phyloP scores from a whole-genome alignment of 495 filamentous ascomycete species.

The Annulohypoxylon maeteangense region DNA sequence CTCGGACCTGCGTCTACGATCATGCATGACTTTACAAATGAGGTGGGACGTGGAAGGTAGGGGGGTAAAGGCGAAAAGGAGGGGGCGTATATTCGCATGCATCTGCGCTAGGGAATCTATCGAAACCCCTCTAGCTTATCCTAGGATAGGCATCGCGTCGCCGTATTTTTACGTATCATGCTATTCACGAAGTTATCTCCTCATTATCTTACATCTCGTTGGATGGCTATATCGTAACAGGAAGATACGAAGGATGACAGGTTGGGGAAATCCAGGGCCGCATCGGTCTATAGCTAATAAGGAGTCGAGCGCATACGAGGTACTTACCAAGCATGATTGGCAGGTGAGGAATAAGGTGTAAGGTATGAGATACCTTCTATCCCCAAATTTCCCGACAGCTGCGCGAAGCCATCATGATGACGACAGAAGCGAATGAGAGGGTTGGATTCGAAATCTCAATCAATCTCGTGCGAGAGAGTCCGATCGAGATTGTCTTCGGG shows the following conservation, averaged over 20 bases:
- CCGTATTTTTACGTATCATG: constrained; percentile 19
- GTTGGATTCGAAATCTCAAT: constrained; percentile 40
- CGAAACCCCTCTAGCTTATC: constrained; percentile 42
- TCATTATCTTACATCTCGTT: constrained; percentile 10
- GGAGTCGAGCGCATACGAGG: constrained; percentile 13
- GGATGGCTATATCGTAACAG: constrained; percentile 5
- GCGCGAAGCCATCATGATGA: constrained; percentile 33
- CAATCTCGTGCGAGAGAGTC: constrained; percentile 30
- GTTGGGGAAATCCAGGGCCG: neutral
- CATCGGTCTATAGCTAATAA: constrained; percentile 7
- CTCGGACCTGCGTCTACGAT: constrained; percentile 46
- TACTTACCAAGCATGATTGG: constrained; percentile 12
- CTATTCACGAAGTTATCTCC: constrained; percentile 1
- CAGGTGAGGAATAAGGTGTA: constrained; percentile 12
- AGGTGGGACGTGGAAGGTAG: constrained; percentile 27
- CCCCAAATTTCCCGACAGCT: constrained; percentile 14
- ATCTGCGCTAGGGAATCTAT: constrained; percentile 34
- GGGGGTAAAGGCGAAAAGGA: constrained; percentile 1
- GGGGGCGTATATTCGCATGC: constrained; percentile 25
- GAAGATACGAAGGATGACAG: constrained; percentile 9
- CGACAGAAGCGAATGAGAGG: constrained; percentile 27
- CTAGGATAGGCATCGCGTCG: constrained; percentile 33
- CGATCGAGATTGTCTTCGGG: constrained; percentile 44
- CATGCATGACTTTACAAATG: constrained; percentile 44
- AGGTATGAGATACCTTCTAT: constrained; percentile 26